Base-by-base conservation (phyloP, 2,329 filamentous ascomycete genomes). In the Claviceps digitariae region DNA sequence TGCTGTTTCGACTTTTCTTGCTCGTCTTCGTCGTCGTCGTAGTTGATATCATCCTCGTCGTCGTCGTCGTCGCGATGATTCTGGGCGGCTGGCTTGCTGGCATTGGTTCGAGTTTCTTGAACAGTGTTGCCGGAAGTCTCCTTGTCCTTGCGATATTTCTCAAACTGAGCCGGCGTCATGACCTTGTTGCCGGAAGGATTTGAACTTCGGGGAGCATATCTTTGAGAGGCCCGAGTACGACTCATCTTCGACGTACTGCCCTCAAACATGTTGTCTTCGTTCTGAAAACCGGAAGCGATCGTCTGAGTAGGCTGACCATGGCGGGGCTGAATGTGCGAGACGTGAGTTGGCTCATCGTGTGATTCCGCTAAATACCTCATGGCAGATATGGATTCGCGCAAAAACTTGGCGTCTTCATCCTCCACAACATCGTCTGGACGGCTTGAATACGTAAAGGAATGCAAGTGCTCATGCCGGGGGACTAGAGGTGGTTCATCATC, bases 81-180 rank as follows among this genome's bases (percentile, higher is more conserved):
- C 38, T 78, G 76, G 17, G 74, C 76, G 21, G 72, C 71, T 5
- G 78, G 48, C 23, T 56, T 57, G 44, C 56, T 58, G 48, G n/a
- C 21, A 9, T 50, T 48, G 44, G 21, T 40, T 27, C 65, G 56
- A 58, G 54, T 70, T 60, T 68, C 74, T 60, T 71, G 73, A 29
- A 66, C 72, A 36, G 64, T 64, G 36, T 64, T 63, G 52, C 57
- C 74, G 53, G 77, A 74, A n/a, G 81, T 75, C 58, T 83, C 83
- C 62, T 87, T 84, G 63, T 93, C 85, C 62, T 84, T 78, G 57
- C 83, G 79, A 62, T 90, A 91, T 58, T 79, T 79, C 65, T 95
- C 89, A 60, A 94, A 95, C 64, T 95, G 82, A 12, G 84, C 87
- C 1, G 86, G 86, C 1, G 90, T 95, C 87, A 95, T 95, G 57